These are phyloP conservation scores for Spathaspora hagerdaliae DNA, from an alignment of 805 yeast genomes.

Conservation along the genomic window DNA sequence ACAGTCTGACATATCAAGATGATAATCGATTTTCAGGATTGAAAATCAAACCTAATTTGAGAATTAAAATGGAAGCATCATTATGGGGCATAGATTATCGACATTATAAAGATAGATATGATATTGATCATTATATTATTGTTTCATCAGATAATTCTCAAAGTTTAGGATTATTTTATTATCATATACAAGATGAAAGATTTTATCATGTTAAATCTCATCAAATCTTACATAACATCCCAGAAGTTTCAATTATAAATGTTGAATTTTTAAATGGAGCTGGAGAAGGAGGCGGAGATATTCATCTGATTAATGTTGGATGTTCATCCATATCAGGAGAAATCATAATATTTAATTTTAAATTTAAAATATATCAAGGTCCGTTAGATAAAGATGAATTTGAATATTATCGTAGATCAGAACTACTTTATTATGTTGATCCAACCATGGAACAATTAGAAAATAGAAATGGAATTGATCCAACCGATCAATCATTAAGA, in stretches of 20 bases:
- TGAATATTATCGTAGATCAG: conserved; percentile 7
- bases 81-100: conserved; percentile 61
- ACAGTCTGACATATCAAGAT: neutral
- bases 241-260: conserved; percentile 37
- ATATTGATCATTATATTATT: conserved; percentile 28
- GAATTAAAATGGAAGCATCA: conserved; percentile 38
- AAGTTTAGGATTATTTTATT: conserved; percentile 38
- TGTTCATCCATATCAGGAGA: conserved; percentile 49
- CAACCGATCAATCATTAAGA: neutral
- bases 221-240: conserved; percentile 50
- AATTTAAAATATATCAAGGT: conserved; percentile 21
- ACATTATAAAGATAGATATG: conserved; percentile 10
- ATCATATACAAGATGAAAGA: conserved; percentile 18
- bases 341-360: conserved; percentile 34
- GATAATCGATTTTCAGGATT: conserved; percentile 15
- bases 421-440: conserved; percentile 20
- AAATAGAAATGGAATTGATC: conserved; percentile 8
- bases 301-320: conserved; percentile 25
- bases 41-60: conserved; percentile 20
- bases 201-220: conserved; percentile 35
- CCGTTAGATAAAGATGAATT: conserved; percentile 18
- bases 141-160: conserved; percentile 55
- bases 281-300: conserved; percentile 7
- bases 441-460: conserved; percentile 23
- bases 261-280: conserved; percentile 8